phyloP scores from a whole-genome alignment of 2,329 filamentous ascomycete species.

The Dactylellina haptotyla region DNA sequence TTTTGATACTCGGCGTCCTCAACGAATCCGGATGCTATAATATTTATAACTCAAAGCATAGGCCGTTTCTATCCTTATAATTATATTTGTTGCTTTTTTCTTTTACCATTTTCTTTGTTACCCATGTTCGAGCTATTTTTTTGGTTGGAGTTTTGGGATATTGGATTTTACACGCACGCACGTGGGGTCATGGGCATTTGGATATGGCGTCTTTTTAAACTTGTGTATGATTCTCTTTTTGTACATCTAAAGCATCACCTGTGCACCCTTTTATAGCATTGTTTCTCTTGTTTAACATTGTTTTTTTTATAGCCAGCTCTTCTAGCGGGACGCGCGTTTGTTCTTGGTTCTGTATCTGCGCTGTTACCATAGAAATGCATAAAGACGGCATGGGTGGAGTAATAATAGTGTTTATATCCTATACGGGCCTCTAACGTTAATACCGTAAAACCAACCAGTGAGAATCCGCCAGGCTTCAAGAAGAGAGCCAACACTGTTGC shows the following conservation, averaged over 20 bases:
- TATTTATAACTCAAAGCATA: too few species aligned
- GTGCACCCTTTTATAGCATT: conserved; percentile 11
- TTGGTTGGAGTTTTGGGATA: conserved; percentile 35
- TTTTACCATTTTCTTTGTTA: conserved; percentile 7
- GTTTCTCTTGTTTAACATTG: conserved; percentile 8
- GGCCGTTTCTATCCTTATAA: neutral
- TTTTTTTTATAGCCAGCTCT: conserved; percentile 20
- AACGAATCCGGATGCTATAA: too few species aligned
- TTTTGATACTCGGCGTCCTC: neutral
- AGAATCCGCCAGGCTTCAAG: too few species aligned
- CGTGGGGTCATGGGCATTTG: conserved; percentile 50
- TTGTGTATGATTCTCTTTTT: conserved; percentile 1
- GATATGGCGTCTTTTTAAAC: conserved; percentile 42
- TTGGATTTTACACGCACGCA: conserved; percentile 20
- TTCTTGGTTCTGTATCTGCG: neutral
- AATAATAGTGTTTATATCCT: conserved; percentile 13
- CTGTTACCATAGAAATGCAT: conserved; percentile 8
- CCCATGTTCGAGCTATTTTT: neutral
- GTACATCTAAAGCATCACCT: conserved; percentile 6
- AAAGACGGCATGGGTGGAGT: conserved; percentile 17
- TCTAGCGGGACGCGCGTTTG: conserved; percentile 17
- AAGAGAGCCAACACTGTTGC: too few species aligned
- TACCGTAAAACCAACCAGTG: too few species aligned
- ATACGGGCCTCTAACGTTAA: too few species aligned
- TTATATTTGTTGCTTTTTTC: conserved; percentile 5